These are phyloP conservation scores for Gyromitra esculenta DNA, from an alignment of 2,329 filamentous ascomycete genomes.

Conservation along the genomic window DNA sequence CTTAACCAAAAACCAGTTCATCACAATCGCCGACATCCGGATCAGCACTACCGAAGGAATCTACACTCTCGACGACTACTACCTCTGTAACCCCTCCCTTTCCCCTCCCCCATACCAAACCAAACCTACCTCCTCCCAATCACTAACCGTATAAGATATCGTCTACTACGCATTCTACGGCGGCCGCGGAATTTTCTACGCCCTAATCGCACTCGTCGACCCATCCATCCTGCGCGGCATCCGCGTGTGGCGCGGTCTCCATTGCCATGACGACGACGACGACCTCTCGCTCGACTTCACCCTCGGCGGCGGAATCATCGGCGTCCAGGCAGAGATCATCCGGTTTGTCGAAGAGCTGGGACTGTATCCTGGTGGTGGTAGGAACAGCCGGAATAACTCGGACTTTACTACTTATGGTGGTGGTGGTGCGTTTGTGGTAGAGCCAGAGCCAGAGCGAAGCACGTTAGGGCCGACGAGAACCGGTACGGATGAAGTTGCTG, in stretches of 20 bases:
- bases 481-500: not conserved
- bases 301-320: slow-evolving; percentile 50
- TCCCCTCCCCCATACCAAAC: no score
- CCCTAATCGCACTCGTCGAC: slow-evolving; percentile 54
- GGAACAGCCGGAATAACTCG: not conserved
- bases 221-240: slow-evolving; percentile 54
- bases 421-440: not conserved
- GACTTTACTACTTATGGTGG: not conserved
- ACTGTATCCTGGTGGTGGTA: slow-evolving; percentile 11
- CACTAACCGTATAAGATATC: slow-evolving; percentile 30
- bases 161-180: slow-evolving; percentile 56
- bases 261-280: slow-evolving; percentile 15
- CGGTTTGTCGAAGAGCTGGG: slow-evolving; percentile 53
- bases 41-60: slow-evolving; percentile 54
- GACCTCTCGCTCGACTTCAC: slow-evolving; percentile 40
- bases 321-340: slow-evolving; percentile 55
- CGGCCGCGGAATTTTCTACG: slow-evolving; percentile 55
- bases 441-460: not conserved
- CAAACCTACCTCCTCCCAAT: not conserved
- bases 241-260: slow-evolving; percentile 50
- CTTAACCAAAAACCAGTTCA: slow-evolving; percentile 21
- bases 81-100: slow-evolving; percentile 32
- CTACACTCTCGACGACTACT: slow-evolving; percentile 53
- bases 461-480: no score
- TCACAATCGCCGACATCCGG: slow-evolving; percentile 54